Evolutionary conservation across 2,329 filamentous ascomycete genomes (phyloP).

Genomic region (Calcarisporium arbuscula): DNA sequence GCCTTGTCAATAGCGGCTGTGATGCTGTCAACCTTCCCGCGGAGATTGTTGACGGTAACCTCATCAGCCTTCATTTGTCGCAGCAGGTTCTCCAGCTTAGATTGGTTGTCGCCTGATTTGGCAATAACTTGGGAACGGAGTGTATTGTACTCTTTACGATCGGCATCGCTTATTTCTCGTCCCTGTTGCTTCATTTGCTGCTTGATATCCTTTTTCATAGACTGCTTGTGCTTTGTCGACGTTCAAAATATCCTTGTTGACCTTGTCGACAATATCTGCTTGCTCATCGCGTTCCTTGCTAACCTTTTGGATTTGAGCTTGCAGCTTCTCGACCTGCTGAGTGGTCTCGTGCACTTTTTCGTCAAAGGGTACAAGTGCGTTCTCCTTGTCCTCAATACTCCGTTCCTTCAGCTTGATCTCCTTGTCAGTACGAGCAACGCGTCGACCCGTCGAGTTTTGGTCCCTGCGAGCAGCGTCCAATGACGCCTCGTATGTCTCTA

Average conservation of each 20-base stretch:
- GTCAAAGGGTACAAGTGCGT: slow-evolving; percentile 79
- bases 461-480: slow-evolving; percentile 78
- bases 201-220: slow-evolving; percentile 82
- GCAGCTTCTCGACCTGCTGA: slow-evolving; percentile 61
- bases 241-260: slow-evolving; percentile 71
- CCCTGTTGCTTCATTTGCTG: slow-evolving; percentile 82
- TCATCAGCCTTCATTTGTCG: slow-evolving; percentile 88
- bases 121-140: slow-evolving; percentile 81
- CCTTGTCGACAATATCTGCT: slow-evolving; percentile 59
- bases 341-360: slow-evolving; percentile 82
- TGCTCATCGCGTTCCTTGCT: slow-evolving; percentile 72
- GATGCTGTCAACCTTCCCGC: slow-evolving; percentile 76
- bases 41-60: slow-evolving; percentile 82
- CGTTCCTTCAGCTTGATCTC: slow-evolving; percentile 81
- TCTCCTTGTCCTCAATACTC: slow-evolving; percentile 79
- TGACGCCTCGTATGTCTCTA: slow-evolving; percentile 74
- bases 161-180: slow-evolving; percentile 74
- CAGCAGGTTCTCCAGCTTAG: slow-evolving; percentile 76
- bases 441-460: slow-evolving; percentile 69
- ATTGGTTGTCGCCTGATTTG: slow-evolving; percentile 72
- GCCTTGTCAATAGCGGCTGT: slow-evolving; percentile 69
- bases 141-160: slow-evolving; percentile 83
- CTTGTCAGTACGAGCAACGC: slow-evolving; percentile 76
- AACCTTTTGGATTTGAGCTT: slow-evolving; percentile 63
- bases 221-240: slow-evolving; percentile 87